Conservation (phyloP, 1,139 yeast species). For the Sugiyamaella neomexicana region DNA sequence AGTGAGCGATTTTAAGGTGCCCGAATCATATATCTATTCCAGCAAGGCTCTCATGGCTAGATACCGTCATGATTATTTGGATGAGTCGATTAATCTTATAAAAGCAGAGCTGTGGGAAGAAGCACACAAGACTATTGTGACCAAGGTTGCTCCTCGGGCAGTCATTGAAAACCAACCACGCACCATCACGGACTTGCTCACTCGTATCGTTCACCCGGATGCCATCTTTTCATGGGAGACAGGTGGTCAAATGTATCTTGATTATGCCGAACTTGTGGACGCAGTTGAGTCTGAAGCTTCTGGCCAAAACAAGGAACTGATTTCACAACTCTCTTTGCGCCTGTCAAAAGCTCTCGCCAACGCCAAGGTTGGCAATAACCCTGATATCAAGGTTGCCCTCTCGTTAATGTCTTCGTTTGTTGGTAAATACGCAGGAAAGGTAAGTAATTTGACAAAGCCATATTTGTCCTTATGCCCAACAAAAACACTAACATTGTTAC, state of each 20-base stretch:
- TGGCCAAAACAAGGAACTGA: neutral
- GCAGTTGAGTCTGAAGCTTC: neutral
- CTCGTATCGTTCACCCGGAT: slow-evolving; percentile 44
- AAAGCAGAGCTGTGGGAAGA: slow-evolving; percentile 60
- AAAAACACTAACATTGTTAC: slow-evolving; percentile 7
- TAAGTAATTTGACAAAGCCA: slow-evolving; percentile 18
- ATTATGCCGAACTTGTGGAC: slow-evolving; percentile 31
- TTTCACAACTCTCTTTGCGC: slow-evolving; percentile 34
- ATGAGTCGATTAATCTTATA: slow-evolving; percentile 62
- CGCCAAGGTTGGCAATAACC: slow-evolving; percentile 37
- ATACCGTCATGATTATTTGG: slow-evolving; percentile 52
- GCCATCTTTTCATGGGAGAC: slow-evolving; percentile 55
- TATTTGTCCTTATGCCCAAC: too few relatives aligned
- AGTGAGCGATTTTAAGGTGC: slow-evolving; percentile 44
- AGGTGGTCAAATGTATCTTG: slow-evolving; percentile 44
- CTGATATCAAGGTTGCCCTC: slow-evolving; percentile 49
- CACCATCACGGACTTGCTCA: slow-evolving; percentile 47
- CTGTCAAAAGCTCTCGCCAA: slow-evolving; percentile 46
- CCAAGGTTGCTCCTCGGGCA: slow-evolving; percentile 66
- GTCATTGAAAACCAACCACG: slow-evolving; percentile 48
- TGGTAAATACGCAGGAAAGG: slow-evolving; percentile 40
- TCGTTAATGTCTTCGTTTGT: slow-evolving; percentile 53
- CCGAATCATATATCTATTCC: slow-evolving; percentile 30
- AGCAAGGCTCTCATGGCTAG: slow-evolving; percentile 43
- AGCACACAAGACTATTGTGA: slow-evolving; percentile 61